phyloP scores from a whole-genome alignment of 306 rosid genomes.

The Arachis hypogaea region DNA sequence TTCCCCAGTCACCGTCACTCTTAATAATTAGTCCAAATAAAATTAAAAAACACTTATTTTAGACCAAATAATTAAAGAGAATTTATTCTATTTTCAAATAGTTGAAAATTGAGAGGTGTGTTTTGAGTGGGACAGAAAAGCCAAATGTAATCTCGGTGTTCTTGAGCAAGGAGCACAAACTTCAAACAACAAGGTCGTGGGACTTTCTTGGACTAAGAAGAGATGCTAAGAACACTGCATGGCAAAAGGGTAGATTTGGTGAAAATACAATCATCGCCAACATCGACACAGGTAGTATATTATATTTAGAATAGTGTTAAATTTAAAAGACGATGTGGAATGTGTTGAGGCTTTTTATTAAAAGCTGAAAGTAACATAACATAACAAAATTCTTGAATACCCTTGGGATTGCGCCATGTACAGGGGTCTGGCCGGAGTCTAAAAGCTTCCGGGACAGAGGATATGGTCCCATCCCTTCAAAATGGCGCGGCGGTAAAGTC shows the following conservation, averaged over 20 bases:
- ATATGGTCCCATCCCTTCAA: constrained; percentile 48
- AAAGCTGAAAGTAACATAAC: too few relatives aligned
- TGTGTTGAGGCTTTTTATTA: too few relatives aligned
- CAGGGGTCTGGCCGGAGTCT: constrained; percentile 57
- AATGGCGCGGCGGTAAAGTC: constrained; percentile 44
- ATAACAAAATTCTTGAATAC: too few relatives aligned
- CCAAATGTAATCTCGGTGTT: constrained; percentile 58
- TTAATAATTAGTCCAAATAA: background rate
- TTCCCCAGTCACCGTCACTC: too few relatives aligned
- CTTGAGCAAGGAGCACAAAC: constrained; percentile 43
- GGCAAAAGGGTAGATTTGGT: constrained; percentile 22
- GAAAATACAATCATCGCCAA: background rate
- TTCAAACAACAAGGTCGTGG: constrained; percentile 70
- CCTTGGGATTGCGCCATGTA: too few relatives aligned
- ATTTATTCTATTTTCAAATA: too few relatives aligned
- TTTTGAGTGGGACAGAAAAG: constrained; percentile 11
- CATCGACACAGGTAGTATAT: constrained; percentile 34
- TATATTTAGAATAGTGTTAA: too few relatives aligned
- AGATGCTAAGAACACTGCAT: constrained; percentile 27
- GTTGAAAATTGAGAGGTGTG: too few relatives aligned
- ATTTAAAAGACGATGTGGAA: too few relatives aligned
- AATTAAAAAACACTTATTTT: too few relatives aligned
- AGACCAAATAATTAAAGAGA: too few relatives aligned
- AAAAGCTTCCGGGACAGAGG: constrained; percentile 45
- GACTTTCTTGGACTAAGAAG: constrained; percentile 44